Percentiles rank a stretch among this genome's conserved stretches.
These are phyloP conservation scores for Clarireedia monteithiana DNA, from an alignment of 2,329 filamentous ascomycete species.

Conservation along the genomic window DNA sequence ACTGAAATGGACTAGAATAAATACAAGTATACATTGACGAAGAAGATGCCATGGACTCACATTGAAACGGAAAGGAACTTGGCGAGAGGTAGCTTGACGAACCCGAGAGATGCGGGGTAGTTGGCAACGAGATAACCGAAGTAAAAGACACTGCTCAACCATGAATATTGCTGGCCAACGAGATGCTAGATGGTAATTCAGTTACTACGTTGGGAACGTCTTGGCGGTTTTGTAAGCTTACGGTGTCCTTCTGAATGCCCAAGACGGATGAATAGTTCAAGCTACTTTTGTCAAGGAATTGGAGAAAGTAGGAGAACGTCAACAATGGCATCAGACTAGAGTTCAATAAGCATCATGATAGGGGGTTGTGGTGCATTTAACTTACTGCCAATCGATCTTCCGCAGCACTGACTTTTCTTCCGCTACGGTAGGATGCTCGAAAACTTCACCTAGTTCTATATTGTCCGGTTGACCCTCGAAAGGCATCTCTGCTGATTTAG, in stretches of 20 bases:
- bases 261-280: slow-evolving; percentile 34
- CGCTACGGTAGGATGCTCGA: neutral
- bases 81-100: slow-evolving; percentile 38
- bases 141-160: slow-evolving; percentile 39
- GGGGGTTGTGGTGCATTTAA: neutral
- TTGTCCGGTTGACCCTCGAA: neutral
- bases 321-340: slow-evolving; percentile 2
- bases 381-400: neutral
- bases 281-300: slow-evolving; percentile 8
- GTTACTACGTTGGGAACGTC: neutral
- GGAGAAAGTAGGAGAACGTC: neutral
- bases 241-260: slow-evolving; percentile 37
- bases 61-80: slow-evolving; percentile 55
- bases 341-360: neutral
- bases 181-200: slow-evolving; percentile 20
- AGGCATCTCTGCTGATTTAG: neutral
- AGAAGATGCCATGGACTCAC: slow-evolving; percentile 52
- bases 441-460: neutral
- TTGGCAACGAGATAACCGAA: slow-evolving; percentile 29
- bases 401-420: neutral
- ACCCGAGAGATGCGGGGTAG: slow-evolving; percentile 13
- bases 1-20: slow-evolving; percentile 39
- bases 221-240: neutral
- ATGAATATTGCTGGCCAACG: slow-evolving; percentile 37
- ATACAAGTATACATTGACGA: slow-evolving; percentile 43